Percentiles rank a stretch among this genome's conserved stretches.
Conservation (phyloP, 305 asterid genomes). For the Fraxinus floribunda region DNA sequence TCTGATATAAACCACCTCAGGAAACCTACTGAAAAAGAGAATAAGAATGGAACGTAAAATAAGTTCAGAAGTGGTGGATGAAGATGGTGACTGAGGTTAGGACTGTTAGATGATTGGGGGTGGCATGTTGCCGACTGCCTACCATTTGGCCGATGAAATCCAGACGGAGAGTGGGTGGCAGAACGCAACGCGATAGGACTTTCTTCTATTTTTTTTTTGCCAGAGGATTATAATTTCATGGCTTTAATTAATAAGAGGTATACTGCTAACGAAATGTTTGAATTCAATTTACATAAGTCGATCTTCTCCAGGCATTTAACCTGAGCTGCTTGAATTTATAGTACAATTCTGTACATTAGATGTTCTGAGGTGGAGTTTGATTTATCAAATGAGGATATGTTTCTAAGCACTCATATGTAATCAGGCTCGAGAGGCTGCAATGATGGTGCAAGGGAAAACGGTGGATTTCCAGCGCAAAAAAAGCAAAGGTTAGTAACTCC, state of each 20-base stretch:
- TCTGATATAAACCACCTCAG: neutral
- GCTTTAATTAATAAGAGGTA: neutral
- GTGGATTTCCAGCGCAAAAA: constrained; percentile 96
- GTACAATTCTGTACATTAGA: constrained; percentile 8
- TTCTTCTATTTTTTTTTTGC: neutral
- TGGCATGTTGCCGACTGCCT: neutral
- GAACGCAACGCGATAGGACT: neutral
- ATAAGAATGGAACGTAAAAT: neutral
- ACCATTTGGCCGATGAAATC: neutral
- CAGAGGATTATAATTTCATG: neutral
- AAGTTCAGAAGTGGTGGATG: neutral
- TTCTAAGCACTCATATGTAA: constrained; percentile 24
- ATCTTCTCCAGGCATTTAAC: neutral
- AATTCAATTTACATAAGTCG: neutral
- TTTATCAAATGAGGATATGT: neutral
- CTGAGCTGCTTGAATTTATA: constrained; percentile 8
- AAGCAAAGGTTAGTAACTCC: constrained; percentile 69
- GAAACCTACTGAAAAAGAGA: neutral
- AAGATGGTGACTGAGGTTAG: neutral
- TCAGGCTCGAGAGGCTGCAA: constrained; percentile 96
- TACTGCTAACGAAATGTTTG: neutral
- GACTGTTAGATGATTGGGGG: neutral
- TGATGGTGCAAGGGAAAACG: constrained; percentile 83
- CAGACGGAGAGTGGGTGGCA: neutral
- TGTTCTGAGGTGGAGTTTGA: constrained; percentile 16